Base-by-base conservation (phyloP, 805 yeast genomes). In the Torulaspora indica region DNA sequence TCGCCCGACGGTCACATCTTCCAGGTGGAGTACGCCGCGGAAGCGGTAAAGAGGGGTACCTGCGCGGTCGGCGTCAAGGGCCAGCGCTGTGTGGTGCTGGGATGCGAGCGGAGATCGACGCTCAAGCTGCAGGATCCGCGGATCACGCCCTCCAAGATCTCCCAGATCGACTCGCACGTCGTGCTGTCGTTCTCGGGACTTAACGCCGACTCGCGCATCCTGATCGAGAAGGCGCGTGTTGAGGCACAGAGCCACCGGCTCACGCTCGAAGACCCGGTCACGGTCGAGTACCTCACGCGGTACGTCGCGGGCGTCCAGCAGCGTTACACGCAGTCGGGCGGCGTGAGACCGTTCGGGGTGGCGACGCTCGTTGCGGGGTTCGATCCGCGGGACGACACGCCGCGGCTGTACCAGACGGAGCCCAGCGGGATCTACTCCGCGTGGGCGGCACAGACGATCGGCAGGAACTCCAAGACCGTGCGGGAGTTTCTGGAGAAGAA, bases 1-100 rank as follows among this genome's bases (percentile, higher is more conserved):
- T 88, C 96, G 83, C 98, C 98, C 54, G 98, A 91, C 71, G 98
- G 98, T 48, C 97, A 91, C 66, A 96, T 91, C 64, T 91, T 91
- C 75, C 98, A 93, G 76, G 98, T 93, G 33, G 98, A 93, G 68
- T 93, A 93, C 60, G 98, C 98, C 20, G 76, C 85, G 31, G 98
- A 93, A 66, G 98, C 98, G 0, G 98, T 93, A 35, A 93, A 91
- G 64, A 79, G 98, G 69, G 98, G 98, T 48, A 93, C 98, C 2
- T 88, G 96, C 64, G 96, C 98, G 1, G 96, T 93, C 37, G 98
- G 97, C 32, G 91, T 93, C 47, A 91, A 90, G 65, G 98, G 98
- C 42, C 75, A 77, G 51, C 82, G 81, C 49, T 79, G 82, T 47
- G 98, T 93, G 8, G 96, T 93, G 8, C 75, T 93, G 37, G 98